Conservation (phyloP, 73 alveolate genomes). For the Paraurostyla sp. region DNA sequence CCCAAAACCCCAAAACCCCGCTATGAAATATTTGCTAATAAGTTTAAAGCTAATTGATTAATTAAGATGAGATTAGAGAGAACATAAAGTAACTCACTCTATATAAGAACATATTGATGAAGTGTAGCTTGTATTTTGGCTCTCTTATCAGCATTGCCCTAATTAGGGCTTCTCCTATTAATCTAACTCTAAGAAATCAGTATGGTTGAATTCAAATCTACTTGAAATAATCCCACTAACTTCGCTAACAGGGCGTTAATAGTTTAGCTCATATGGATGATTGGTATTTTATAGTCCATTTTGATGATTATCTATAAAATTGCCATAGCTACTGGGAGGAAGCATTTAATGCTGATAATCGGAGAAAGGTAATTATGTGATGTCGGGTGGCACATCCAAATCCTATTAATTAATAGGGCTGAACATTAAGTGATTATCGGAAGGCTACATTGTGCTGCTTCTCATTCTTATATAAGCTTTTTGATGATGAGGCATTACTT, state of each 20-base stretch:
- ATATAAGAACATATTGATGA: background rate
- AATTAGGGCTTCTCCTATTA: background rate
- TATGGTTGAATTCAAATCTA: background rate
- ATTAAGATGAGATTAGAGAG: background rate
- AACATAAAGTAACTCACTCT: background rate
- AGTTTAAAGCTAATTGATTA: background rate
- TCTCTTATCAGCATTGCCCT: background rate
- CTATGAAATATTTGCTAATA: too few species aligned
- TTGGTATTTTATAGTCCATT: background rate
- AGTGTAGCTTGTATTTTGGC: background rate
- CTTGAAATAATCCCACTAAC: background rate
- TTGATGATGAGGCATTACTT: too few species aligned
- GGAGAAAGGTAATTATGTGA: too few species aligned
- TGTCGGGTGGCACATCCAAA: too few species aligned
- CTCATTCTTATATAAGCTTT: too few species aligned
- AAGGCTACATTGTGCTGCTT: too few species aligned
- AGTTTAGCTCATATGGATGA: background rate
- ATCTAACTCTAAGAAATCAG: background rate
- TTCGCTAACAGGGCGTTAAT: slow-evolving; percentile 1
- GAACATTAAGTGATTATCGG: too few species aligned
- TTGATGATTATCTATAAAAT: background rate
- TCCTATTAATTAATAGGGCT: too few species aligned
- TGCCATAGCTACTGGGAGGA: too few species aligned
- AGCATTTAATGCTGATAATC: too few species aligned
- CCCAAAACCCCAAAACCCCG: too few species aligned